Percentiles rank a stretch among this genome's conserved stretches.
Evolutionary conservation across 106 monocot genomes (phyloP).

Genomic region (Hemerocallis citrina): DNA sequence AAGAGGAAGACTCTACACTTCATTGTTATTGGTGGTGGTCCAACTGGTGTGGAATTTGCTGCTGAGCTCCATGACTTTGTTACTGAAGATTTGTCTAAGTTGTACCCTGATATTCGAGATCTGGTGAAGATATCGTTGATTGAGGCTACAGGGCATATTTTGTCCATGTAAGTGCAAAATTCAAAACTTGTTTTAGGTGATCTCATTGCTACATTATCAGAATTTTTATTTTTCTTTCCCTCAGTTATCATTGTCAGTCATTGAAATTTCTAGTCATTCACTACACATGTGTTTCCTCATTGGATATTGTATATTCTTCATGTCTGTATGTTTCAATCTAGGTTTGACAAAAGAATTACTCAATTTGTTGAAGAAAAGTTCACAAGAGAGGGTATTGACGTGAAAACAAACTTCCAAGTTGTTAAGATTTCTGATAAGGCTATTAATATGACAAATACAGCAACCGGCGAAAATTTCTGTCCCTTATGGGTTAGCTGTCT

Average conservation of each 20-base stretch:
- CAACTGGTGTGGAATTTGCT: constrained; percentile 83
- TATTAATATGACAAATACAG: constrained; percentile 43
- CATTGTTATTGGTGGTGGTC: constrained; percentile 73
- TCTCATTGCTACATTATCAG: too few species aligned
- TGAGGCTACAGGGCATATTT: constrained; percentile 76
- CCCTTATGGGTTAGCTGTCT: constrained; percentile 80
- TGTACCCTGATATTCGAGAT: constrained; percentile 55
- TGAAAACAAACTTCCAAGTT: constrained; percentile 57
- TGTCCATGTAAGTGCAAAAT: constrained; percentile 66
- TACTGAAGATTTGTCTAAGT: constrained; percentile 54
- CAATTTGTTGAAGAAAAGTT: constrained; percentile 79
- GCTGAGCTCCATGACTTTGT: constrained; percentile 84
- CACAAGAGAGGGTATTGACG: constrained; percentile 65
- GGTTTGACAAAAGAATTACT: constrained; percentile 88
- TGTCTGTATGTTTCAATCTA: too few species aligned
- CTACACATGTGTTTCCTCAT: too few species aligned
- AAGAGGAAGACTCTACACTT: constrained; percentile 60
- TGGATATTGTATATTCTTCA: too few species aligned
- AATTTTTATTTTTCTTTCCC: too few species aligned
- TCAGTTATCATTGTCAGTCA: too few species aligned
- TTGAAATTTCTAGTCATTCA: too few species aligned
- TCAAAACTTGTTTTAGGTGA: constrained; percentile 51
- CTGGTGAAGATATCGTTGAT: constrained; percentile 75
- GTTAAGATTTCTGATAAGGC: constrained; percentile 63
- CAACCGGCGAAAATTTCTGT: constrained; percentile 28